A percentile compares a stretch with the other conserved stretches of the same genome.
Evolutionary conservation across 257 asterid species (phyloP).

Genomic region (Jacaranda mimosifolia): DNA sequence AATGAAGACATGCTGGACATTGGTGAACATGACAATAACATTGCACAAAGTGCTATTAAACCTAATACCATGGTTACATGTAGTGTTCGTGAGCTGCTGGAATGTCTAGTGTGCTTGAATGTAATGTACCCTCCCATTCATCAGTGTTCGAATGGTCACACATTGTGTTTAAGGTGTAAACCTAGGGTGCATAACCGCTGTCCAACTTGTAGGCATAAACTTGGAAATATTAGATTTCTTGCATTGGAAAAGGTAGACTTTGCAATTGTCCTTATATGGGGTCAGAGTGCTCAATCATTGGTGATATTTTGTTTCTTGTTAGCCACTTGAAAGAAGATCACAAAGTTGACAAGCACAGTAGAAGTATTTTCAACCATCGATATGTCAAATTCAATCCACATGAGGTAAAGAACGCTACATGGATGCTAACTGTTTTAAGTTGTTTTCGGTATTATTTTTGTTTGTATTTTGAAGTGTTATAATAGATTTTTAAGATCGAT

Average conservation of each 20-base stretch:
- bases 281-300: constrained; percentile 63
- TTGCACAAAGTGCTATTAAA: constrained; percentile 46
- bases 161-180: constrained; percentile 61
- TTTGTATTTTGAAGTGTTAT: too few species aligned
- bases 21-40: constrained; percentile 45
- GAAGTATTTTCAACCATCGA: constrained; percentile 67
- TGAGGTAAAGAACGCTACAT: constrained; percentile 70
- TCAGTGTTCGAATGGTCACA: constrained; percentile 40
- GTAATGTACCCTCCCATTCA: constrained; percentile 61
- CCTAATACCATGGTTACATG: constrained; percentile 52
- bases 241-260: constrained; percentile 51
- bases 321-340: constrained; percentile 66
- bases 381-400: constrained; percentile 68
- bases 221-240: too few species aligned
- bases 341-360: constrained; percentile 69
- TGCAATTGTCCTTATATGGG: constrained; percentile 74
- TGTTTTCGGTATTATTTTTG: too few species aligned
- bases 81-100: constrained; percentile 57
- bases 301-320: constrained; percentile 71
- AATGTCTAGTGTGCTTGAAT: constrained; percentile 57
- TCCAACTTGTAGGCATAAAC: too few species aligned
- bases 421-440: constrained; percentile 83
- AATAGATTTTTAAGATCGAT: too few species aligned
- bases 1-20: constrained; percentile 47
- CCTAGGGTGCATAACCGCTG: constrained; percentile 33